These are phyloP conservation scores for Plenodomus tracheiphilus DNA, from an alignment of 2,329 filamentous ascomycete species.

Conservation along the genomic window DNA sequence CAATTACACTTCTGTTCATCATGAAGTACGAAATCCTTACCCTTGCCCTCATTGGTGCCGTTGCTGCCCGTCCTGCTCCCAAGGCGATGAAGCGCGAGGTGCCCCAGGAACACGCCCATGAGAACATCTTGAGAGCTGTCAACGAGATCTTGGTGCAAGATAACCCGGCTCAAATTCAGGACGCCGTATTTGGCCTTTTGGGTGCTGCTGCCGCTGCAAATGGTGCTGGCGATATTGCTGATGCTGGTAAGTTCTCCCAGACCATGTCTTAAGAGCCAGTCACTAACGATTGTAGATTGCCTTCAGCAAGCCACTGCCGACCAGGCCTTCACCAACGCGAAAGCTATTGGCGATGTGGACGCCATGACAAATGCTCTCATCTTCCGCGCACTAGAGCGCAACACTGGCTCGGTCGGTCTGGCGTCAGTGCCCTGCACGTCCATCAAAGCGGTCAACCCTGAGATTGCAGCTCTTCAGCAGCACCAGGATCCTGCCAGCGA, in stretches of 20 bases:
- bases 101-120: conserved; percentile 62
- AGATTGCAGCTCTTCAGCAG: conserved; percentile 65
- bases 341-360: conserved; percentile 55
- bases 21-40: conserved; percentile 42
- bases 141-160: conserved; percentile 49
- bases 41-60: conserved; percentile 35
- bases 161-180: conserved; percentile 54
- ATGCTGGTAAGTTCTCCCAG: conserved; percentile 43
- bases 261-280: not conserved
- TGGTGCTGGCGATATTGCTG: conserved; percentile 54
- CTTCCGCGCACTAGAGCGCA: conserved; percentile 61
- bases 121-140: conserved; percentile 53
- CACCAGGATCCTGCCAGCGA: conserved; percentile 69
- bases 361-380: conserved; percentile 60
- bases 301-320: conserved; percentile 63
- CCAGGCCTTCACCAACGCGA: conserved; percentile 64
- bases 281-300: conserved; percentile 49
- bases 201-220: conserved; percentile 55
- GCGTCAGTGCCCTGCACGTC: conserved; percentile 61
- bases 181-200: conserved; percentile 57
- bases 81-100: conserved; percentile 52
- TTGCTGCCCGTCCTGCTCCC: conserved; percentile 29
- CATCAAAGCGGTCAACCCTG: conserved; percentile 63
- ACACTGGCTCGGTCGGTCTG: conserved; percentile 61
- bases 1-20: conserved; percentile 10